These are phyloP conservation scores for Torulaspora maleeae DNA, from an alignment of 805 yeast species.

Conservation along the genomic window DNA sequence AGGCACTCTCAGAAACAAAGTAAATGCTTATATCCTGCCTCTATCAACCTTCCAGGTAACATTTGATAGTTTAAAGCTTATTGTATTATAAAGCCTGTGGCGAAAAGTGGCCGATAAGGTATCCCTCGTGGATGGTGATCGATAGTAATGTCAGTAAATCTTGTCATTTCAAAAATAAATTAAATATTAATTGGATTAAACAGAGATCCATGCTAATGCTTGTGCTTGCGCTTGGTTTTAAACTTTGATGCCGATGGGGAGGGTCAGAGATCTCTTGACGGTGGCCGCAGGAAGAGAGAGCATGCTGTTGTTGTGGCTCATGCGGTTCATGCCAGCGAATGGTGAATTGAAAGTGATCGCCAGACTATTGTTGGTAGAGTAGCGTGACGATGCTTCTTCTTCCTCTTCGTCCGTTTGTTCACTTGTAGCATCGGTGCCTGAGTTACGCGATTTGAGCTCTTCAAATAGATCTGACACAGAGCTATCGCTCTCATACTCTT, in stretches of 20 bases:
- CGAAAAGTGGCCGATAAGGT: constrained; percentile 4
- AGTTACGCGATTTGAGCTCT: not conserved
- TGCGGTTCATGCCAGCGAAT: constrained; percentile 6
- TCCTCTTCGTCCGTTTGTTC: constrained; percentile 10
- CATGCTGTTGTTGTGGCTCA: constrained; percentile 14
- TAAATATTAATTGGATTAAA: not conserved
- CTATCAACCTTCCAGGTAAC: not conserved
- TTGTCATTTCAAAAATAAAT: not conserved
- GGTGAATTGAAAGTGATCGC: constrained; percentile 12
- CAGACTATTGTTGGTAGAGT: constrained; percentile 1
- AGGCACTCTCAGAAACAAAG: not conserved
- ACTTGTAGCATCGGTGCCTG: constrained; percentile 6
- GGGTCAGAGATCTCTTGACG: constrained; percentile 30
- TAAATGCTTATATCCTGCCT: not conserved
- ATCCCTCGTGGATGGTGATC: not conserved
- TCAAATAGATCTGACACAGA: constrained; percentile 6
- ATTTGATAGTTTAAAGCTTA: not conserved
- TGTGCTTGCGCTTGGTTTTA: constrained; percentile 3
- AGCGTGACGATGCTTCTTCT: not conserved
- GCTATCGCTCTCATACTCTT: constrained; percentile 15
- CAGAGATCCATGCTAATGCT: not conserved
- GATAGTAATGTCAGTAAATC: not conserved
- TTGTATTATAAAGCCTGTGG: constrained; percentile 4
- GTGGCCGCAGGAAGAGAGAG: constrained; percentile 17
- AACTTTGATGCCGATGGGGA: constrained; percentile 32